These are phyloP conservation scores for Xylaria sp. DNA, from an alignment of 2,329 filamentous ascomycete species.

Conservation along the genomic window DNA sequence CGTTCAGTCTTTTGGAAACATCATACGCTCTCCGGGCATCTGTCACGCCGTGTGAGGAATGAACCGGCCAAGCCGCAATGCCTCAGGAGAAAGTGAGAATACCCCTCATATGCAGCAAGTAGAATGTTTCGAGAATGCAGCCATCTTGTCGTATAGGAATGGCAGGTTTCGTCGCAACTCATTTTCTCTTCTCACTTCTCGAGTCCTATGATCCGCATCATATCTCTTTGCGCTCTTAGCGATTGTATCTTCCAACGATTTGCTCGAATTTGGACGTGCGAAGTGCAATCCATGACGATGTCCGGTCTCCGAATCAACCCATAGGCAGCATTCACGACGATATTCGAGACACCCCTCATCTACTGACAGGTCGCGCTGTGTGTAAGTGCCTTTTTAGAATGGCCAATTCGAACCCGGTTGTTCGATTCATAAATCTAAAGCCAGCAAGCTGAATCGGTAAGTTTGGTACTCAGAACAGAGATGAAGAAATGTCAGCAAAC, in stretches of 20 bases:
- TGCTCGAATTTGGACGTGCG: neutral
- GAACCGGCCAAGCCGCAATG: neutral
- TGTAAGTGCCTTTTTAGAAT: neutral
- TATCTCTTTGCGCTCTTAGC: too few species aligned
- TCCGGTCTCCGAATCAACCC: too few species aligned
- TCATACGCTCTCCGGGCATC: too few species aligned
- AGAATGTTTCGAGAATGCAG: neutral
- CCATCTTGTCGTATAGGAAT: neutral
- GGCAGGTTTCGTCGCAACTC: neutral
- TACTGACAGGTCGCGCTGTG: neutral
- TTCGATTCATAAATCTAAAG: too few species aligned
- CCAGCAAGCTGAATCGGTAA: too few species aligned
- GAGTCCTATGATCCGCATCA: neutral
- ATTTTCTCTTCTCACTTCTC: neutral
- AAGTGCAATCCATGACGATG: neutral
- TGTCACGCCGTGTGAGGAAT: too few species aligned
- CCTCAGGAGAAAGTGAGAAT: neutral
- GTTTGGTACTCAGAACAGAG: too few species aligned
- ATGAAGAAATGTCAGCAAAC: conserved; percentile 9
- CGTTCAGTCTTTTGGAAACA: too few species aligned
- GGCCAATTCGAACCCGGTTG: too few species aligned
- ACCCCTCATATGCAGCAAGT: too few species aligned
- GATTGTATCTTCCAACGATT: too few species aligned
- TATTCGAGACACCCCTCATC: too few species aligned
- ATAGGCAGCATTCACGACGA: neutral